These are phyloP conservation scores for Fusarium sp. DNA, from an alignment of 2,329 filamentous ascomycete species.

Conservation along the genomic window DNA sequence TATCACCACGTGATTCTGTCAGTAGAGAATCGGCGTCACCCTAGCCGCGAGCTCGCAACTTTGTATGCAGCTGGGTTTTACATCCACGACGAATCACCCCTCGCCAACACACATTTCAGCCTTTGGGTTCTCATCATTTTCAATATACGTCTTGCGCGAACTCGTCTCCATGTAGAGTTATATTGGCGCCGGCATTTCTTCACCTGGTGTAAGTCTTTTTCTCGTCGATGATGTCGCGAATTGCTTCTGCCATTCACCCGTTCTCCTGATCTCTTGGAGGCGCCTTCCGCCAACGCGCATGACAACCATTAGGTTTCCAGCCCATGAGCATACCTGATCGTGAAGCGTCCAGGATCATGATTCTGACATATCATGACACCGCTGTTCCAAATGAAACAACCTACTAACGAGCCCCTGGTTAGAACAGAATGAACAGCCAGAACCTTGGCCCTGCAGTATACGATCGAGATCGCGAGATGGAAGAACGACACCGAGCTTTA, in stretches of 20 bases:
- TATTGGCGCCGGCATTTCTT: conserved; percentile 49
- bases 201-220: conserved; percentile 51
- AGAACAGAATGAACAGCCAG: conserved; percentile 60
- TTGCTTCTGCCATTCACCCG: conserved; percentile 12
- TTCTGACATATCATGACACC: not conserved
- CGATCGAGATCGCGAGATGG: conserved; percentile 62
- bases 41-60: conserved; percentile 52
- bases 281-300: conserved; percentile 23
- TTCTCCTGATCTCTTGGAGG: conserved; percentile 44
- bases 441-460: conserved; percentile 56
- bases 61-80: conserved; percentile 49
- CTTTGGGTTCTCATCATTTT: conserved; percentile 27
- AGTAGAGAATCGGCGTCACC: conserved; percentile 52
- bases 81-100: conserved; percentile 34
- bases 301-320: not conserved
- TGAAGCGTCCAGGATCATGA: not conserved
- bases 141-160: conserved; percentile 28
- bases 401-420: conserved; percentile 26
- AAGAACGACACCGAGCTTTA: conserved; percentile 60
- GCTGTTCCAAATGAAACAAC: conserved; percentile 2
- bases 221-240: conserved; percentile 44
- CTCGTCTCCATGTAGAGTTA: conserved; percentile 53
- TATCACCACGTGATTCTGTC: conserved; percentile 53
- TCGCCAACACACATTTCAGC: conserved; percentile 32
- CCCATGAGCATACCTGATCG: not conserved